These are phyloP conservation scores for Beta lomatogona DNA, from an alignment of 179 eudicot genomes.

Conservation along the genomic window DNA sequence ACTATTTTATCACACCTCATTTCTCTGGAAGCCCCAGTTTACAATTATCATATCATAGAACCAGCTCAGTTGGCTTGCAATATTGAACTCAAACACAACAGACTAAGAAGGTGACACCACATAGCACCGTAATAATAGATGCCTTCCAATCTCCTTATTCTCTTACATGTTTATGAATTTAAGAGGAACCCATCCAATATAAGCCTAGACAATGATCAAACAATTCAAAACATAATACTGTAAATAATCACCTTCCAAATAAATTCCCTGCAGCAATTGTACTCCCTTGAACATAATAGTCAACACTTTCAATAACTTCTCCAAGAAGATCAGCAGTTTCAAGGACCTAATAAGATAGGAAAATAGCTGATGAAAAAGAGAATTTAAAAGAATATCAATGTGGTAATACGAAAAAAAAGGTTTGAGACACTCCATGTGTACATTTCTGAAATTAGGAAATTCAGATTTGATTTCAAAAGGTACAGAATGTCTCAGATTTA, in stretches of 20 bases:
- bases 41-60: no score
- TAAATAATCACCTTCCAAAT: conserved; percentile 80
- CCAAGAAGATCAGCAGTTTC: conserved; percentile 92
- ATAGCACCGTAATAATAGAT: neutral
- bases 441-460: neutral
- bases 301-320: conserved; percentile 97
- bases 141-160: neutral
- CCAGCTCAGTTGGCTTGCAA: no score
- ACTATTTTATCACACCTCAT: no score
- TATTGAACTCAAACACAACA: no score
- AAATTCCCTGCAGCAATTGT: conserved; percentile 92
- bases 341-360: conserved; percentile 55
- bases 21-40: no score
- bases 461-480: neutral
- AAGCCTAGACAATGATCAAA: conserved; percentile 13
- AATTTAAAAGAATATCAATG: neutral
- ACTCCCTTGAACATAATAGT: conserved; percentile 90
- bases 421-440: neutral
- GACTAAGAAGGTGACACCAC: neutral
- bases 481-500: neutral
- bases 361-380: neutral
- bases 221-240: neutral
- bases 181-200: neutral
- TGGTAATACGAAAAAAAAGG: neutral
- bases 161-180: no score